A percentile compares a stretch with the other conserved stretches of the same genome.
Conservation (phyloP, 1,284 basidiomycete species). For the Sporisorium iseilematis-ciliati region DNA sequence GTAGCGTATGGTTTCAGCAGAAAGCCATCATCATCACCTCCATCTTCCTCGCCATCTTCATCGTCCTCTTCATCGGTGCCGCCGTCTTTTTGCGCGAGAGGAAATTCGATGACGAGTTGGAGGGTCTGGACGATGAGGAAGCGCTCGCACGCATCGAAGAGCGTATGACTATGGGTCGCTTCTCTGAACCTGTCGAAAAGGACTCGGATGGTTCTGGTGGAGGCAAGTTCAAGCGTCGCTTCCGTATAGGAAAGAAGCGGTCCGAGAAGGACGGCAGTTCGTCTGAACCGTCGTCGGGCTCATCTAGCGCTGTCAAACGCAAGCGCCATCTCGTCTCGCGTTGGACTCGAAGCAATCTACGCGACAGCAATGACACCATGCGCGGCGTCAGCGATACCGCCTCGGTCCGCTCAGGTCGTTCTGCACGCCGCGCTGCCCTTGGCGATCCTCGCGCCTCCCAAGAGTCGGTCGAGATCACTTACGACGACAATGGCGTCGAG, state of each 20-base stretch:
- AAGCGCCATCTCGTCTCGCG: conserved; percentile 39
- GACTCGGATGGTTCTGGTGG: not conserved
- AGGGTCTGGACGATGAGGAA: conserved; percentile 52
- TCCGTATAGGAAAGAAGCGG: conserved; percentile 27
- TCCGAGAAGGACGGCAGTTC: conserved; percentile 31
- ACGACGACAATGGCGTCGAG: conserved; percentile 21
- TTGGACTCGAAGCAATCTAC: conserved; percentile 36
- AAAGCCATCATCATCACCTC: conserved; percentile 67
- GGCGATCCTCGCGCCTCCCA: conserved; percentile 23
- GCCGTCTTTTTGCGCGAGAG: conserved; percentile 66
- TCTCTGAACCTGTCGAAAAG: conserved; percentile 30
- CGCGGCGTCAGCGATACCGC: conserved; percentile 29
- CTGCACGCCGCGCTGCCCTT: conserved; percentile 19
- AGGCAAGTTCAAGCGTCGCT: conserved; percentile 23
- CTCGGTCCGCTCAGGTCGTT: conserved; percentile 31
- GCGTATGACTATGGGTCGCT: conserved; percentile 42
- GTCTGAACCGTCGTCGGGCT: conserved; percentile 41
- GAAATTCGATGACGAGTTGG: conserved; percentile 53
- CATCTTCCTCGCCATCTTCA: conserved; percentile 68
- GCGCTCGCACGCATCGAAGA: conserved; percentile 46
- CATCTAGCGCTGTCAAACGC: conserved; percentile 43
- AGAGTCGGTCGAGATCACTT: conserved; percentile 41
- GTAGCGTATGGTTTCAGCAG: conserved; percentile 64
- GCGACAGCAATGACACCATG: conserved; percentile 35
- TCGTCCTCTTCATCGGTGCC: conserved; percentile 66